These are phyloP conservation scores for Leersia perrieri DNA, from an alignment of 176 grass and related monocot species.

Conservation along the genomic window DNA sequence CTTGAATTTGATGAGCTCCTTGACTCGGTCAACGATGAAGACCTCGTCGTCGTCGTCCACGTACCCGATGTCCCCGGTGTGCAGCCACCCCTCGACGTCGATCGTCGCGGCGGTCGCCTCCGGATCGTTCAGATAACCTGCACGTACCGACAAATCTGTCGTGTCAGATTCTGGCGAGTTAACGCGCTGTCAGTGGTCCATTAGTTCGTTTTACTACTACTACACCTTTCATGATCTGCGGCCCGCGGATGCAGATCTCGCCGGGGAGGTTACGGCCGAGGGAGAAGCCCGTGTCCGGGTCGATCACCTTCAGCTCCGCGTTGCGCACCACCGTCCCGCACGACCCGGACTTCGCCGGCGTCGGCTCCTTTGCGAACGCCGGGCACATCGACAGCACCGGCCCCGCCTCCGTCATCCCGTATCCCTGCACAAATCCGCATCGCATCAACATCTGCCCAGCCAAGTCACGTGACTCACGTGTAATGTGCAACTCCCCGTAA, in stretches of 20 bases:
- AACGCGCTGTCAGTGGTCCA: background rate
- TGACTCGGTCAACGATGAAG: constrained; percentile 94
- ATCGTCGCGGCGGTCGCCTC: constrained; percentile 71
- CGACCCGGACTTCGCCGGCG: constrained; percentile 62
- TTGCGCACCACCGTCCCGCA: constrained; percentile 91
- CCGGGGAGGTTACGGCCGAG: constrained; percentile 67
- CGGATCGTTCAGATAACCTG: constrained; percentile 78
- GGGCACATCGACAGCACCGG: constrained; percentile 93
- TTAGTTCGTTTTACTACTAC: background rate
- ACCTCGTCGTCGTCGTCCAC: constrained; percentile 92
- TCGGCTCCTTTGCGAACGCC: constrained; percentile 78
- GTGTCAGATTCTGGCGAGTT: background rate
- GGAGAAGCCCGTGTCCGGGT: constrained; percentile 76
- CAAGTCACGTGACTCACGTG: too few relatives aligned
- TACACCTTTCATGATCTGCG: constrained; percentile 98
- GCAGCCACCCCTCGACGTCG: constrained; percentile 86
- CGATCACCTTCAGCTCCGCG: constrained; percentile 82
- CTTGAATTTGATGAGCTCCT: constrained; percentile 99
- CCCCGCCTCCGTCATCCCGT: constrained; percentile 97
- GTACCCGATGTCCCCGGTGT: constrained; percentile 85
- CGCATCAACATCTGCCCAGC: too few relatives aligned
- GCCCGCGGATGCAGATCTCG: constrained; percentile 96
- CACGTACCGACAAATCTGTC: background rate
- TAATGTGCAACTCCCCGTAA: background rate
- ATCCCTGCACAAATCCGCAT: constrained; percentile 48